Evolutionary conservation across 2,329 filamentous ascomycete genomes (phyloP).

Genomic region (Neodidymelliopsis sp.): DNA sequence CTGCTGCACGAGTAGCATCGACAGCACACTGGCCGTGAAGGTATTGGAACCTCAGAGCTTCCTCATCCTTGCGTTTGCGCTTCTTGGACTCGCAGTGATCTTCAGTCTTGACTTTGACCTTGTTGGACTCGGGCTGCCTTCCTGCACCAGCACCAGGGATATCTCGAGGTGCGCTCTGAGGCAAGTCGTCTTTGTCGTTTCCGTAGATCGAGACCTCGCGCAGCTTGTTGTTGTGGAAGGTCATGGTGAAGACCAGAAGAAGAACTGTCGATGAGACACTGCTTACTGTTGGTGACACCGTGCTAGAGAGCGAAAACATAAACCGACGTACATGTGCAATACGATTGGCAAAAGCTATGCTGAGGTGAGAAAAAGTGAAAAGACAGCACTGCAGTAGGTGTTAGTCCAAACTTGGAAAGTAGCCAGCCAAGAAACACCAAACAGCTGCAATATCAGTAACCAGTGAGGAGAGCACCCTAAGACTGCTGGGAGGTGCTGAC

Average conservation of each 20-base stretch:
- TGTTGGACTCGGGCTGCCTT: neutral
- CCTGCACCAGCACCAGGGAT: neutral
- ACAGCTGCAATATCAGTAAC: neutral
- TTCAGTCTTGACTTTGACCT: neutral
- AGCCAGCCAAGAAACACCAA: no score
- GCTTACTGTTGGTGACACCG: neutral
- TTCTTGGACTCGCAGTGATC: conserved; percentile 2
- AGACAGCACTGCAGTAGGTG: neutral
- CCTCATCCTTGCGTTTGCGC: conserved; percentile 4
- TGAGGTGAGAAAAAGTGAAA: neutral
- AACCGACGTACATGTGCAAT: neutral
- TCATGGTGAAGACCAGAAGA: neutral
- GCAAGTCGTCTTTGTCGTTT: neutral
- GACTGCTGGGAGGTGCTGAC: neutral
- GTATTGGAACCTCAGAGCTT: neutral
- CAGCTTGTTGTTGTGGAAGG: neutral
- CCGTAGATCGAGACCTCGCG: neutral
- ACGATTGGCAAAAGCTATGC: neutral
- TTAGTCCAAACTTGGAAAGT: no score
- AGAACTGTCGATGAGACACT: neutral
- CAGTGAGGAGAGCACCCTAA: neutral
- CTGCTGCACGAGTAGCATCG: neutral
- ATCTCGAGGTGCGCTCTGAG: neutral
- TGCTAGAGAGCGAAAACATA: neutral
- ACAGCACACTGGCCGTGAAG: neutral